Evolutionary conservation across 306 rosid species (phyloP), one percentile per base, ranked within the genome.

Genomic region (Casuarina equisetifolia): DNA sequence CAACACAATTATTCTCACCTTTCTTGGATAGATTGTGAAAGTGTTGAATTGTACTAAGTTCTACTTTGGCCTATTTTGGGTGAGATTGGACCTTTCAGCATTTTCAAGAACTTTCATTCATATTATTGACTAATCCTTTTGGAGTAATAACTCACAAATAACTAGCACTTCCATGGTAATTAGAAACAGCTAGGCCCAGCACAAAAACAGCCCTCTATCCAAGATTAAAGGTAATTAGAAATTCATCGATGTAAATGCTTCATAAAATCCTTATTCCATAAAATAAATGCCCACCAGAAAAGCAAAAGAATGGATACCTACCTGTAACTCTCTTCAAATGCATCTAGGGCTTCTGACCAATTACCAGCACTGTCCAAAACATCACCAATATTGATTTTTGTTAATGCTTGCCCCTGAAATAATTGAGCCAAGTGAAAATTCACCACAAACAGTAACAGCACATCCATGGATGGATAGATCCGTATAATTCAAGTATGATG

Each of bases 271-370:
- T 42, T 36, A 16, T 25, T 78, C 80, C 7, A 71, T 66, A 53
- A 25, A 69, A 12, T 39, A 4, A 66, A 61, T 61, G 8, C 11
- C 43, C 17, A 10, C 42, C 68, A 61, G 43, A 61, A 61, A 61
- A 61, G 12, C 68, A 42, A 61, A 61, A 71, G 32, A 44, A 59
- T 20, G 76, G 72, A 62, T 39, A 11, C 36, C 74, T 82, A 92
- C 98, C 97, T 86, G 91, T 92, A 84, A 84, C 97, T 86, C 79
- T 91, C 96, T 63, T 86, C 77, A 81, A 63, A 95, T 78, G 98
- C 91, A 50, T 82, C 85, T 40, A 88, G 76, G 57, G 98, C 97
- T 74, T 74, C 91, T 86, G 70, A 62, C 88, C 84, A 91, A 75
- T 88, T 71, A 54, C 84, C 85, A 81, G 79, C 83, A 87, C 87